These are phyloP conservation scores for Fusarium sp. DNA, from an alignment of 2,329 filamentous ascomycete genomes.

Conservation along the genomic window DNA sequence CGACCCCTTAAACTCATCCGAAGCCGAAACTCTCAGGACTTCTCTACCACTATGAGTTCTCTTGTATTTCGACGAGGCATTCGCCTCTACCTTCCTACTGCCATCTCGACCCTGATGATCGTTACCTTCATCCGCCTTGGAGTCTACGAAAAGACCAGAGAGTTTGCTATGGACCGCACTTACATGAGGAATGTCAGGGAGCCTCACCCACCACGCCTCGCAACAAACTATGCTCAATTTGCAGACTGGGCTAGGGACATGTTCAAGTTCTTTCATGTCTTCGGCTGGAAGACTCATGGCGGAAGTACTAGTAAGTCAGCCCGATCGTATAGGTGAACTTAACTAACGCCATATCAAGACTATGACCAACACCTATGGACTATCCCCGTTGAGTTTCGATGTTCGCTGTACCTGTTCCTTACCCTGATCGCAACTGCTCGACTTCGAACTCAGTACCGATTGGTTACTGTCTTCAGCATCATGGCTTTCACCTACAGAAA, in stretches of 20 bases:
- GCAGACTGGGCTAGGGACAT: slow-evolving; percentile 60
- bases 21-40: slow-evolving; percentile 51
- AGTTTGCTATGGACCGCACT: slow-evolving; percentile 56
- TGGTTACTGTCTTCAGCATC: slow-evolving; percentile 55
- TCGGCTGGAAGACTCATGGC: slow-evolving; percentile 61
- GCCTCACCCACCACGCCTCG: slow-evolving; percentile 56
- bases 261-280: slow-evolving; percentile 63
- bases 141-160: slow-evolving; percentile 60
- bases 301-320: slow-evolving; percentile 56
- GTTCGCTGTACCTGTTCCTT: slow-evolving; percentile 68
- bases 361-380: slow-evolving; percentile 73
- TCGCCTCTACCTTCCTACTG: slow-evolving; percentile 63
- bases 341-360: slow-evolving; percentile 34
- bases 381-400: slow-evolving; percentile 70
- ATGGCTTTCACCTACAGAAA: slow-evolving; percentile 59
- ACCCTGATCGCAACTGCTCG: slow-evolving; percentile 62
- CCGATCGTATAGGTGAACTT: background rate
- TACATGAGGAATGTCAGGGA: slow-evolving; percentile 63
- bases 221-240: slow-evolving; percentile 54
- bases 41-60: slow-evolving; percentile 60
- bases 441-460: slow-evolving; percentile 56
- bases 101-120: slow-evolving; percentile 62
- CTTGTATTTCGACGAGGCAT: slow-evolving; percentile 63
- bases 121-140: slow-evolving; percentile 58
- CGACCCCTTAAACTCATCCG: slow-evolving; percentile 61